These are phyloP conservation scores for Delphinella strobiligena DNA, from an alignment of 2,329 filamentous ascomycete genomes.

Conservation along the genomic window DNA sequence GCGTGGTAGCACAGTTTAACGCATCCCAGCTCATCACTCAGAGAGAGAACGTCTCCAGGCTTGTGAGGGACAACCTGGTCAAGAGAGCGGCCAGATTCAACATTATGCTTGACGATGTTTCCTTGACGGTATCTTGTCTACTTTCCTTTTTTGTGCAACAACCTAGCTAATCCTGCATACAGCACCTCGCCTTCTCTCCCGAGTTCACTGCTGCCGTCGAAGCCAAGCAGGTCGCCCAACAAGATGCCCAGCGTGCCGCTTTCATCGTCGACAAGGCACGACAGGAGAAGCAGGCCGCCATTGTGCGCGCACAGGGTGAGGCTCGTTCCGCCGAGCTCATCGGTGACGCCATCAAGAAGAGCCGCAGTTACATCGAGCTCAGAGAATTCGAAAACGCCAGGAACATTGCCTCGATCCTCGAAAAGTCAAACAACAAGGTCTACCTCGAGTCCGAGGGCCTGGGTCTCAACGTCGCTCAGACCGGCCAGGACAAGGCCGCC, in stretches of 20 bases:
- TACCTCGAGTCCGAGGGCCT: conserved; percentile 85
- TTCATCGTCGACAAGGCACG: conserved; percentile 98
- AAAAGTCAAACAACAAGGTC: conserved; percentile 86
- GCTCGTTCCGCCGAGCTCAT: conserved; percentile 95
- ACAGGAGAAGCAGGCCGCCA: conserved; percentile 98
- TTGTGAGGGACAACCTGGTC: conserved; percentile 88
- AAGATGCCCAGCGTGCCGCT: conserved; percentile 92
- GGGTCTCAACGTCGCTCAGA: conserved; percentile 66
- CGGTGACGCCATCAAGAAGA: conserved; percentile 99
- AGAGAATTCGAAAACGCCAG: conserved; percentile 97
- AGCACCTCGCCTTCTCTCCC: conserved; percentile 54
- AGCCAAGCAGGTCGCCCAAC: conserved; percentile 60
- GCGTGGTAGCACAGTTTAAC: conserved; percentile 97
- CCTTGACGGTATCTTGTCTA: conserved; percentile 82
- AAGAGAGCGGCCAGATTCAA: conserved; percentile 90
- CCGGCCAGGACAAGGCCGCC: conserved; percentile 24
- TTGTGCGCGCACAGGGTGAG: conserved; percentile 97
- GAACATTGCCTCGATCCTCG: conserved; percentile 74
- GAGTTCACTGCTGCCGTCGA: conserved; percentile 59
- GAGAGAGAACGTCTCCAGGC: conserved; percentile 85
- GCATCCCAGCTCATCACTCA: conserved; percentile 97
- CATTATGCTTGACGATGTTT: conserved; percentile 94
- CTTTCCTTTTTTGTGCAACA: conserved; percentile 1
- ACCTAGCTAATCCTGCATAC: no score
- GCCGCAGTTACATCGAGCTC: conserved; percentile 87